Evolutionary conservation across 2,329 filamentous ascomycete genomes (phyloP).

Genomic region (Verticillium zaregamsianum): DNA sequence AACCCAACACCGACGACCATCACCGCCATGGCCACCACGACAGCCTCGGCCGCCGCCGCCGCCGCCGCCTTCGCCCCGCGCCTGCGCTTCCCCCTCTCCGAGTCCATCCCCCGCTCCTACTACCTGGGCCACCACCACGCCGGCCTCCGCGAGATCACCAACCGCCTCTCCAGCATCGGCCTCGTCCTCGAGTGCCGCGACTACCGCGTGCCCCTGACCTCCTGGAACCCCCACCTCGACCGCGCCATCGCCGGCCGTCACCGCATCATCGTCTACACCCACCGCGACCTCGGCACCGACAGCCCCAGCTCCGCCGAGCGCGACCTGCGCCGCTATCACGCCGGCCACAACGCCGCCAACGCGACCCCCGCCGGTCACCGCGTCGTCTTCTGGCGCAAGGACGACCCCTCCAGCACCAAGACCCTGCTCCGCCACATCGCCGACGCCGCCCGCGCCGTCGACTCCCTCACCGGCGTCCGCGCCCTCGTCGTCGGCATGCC

Average conservation of each 20-base stretch:
- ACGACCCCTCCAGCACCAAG: slow-evolving; percentile 25
- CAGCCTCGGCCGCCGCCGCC: slow-evolving; percentile 14
- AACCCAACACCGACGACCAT: not conserved
- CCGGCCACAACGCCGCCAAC: slow-evolving; percentile 6
- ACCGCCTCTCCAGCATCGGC: slow-evolving; percentile 73
- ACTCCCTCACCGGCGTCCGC: slow-evolving; percentile 74
- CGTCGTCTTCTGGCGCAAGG: slow-evolving; percentile 41
- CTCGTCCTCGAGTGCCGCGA: slow-evolving; percentile 94
- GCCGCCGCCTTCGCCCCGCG: slow-evolving; percentile 64
- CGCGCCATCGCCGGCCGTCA: slow-evolving; percentile 66
- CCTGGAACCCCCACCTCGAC: slow-evolving; percentile 87
- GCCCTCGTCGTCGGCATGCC: slow-evolving; percentile 95
- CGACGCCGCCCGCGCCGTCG: slow-evolving; percentile 22
- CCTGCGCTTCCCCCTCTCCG: slow-evolving; percentile 59
- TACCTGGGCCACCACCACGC: slow-evolving; percentile 90
- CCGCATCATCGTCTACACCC: slow-evolving; percentile 86
- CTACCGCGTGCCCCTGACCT: slow-evolving; percentile 83
- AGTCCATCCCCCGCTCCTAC: slow-evolving; percentile 80
- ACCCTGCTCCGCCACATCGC: slow-evolving; percentile 34
- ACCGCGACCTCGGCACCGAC: slow-evolving; percentile 65
- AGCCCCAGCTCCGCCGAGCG: slow-evolving; percentile 16
- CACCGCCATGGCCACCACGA: not conserved
- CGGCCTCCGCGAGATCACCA: slow-evolving; percentile 78
- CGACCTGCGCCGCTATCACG: slow-evolving; percentile 24
- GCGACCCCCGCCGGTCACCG: slow-evolving; percentile 12